These are phyloP conservation scores for Suhomyces sp. DNA, from an alignment of 805 yeast genomes.

Conservation along the genomic window DNA sequence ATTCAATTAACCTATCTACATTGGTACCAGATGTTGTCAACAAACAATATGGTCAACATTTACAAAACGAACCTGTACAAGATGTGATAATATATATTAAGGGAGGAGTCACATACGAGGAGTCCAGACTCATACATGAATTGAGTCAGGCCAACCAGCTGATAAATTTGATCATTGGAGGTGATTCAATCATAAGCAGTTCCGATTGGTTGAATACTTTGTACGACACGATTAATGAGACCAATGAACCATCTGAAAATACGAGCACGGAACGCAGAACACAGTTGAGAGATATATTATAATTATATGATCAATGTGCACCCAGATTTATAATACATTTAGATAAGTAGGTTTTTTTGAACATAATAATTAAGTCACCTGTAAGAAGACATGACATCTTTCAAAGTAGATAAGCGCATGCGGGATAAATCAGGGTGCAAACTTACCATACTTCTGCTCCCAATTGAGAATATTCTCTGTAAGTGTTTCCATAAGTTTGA, in stretches of 20 bases:
- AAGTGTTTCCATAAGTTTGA: slow-evolving; percentile 66
- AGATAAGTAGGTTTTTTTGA: neutral
- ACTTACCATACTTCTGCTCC: slow-evolving; percentile 72
- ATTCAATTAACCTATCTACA: slow-evolving; percentile 24
- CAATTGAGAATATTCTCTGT: slow-evolving; percentile 71
- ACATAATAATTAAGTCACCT: too few relatives aligned
- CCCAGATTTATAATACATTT: neutral
- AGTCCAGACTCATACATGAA: slow-evolving; percentile 77
- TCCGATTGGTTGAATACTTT: slow-evolving; percentile 31
- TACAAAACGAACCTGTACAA: slow-evolving; percentile 43
- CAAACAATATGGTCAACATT: slow-evolving; percentile 23
- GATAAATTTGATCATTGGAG: slow-evolving; percentile 76
- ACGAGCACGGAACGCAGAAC: slow-evolving; percentile 37
- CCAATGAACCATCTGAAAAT: slow-evolving; percentile 16
- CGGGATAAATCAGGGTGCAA: slow-evolving; percentile 31
- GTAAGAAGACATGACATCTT: too few relatives aligned
- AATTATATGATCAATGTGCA: too few relatives aligned
- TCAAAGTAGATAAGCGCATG: too few relatives aligned
- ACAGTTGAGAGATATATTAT: slow-evolving; percentile 37
- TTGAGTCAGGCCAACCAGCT: slow-evolving; percentile 57
- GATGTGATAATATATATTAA: slow-evolving; percentile 71
- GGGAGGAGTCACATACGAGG: slow-evolving; percentile 94
- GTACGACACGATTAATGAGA: slow-evolving; percentile 30
- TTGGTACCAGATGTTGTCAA: slow-evolving; percentile 39
- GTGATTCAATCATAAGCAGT: slow-evolving; percentile 45